Base-by-base conservation (phyloP, 2,329 filamentous ascomycete species). In the Chaetomium strumarium region DNA sequence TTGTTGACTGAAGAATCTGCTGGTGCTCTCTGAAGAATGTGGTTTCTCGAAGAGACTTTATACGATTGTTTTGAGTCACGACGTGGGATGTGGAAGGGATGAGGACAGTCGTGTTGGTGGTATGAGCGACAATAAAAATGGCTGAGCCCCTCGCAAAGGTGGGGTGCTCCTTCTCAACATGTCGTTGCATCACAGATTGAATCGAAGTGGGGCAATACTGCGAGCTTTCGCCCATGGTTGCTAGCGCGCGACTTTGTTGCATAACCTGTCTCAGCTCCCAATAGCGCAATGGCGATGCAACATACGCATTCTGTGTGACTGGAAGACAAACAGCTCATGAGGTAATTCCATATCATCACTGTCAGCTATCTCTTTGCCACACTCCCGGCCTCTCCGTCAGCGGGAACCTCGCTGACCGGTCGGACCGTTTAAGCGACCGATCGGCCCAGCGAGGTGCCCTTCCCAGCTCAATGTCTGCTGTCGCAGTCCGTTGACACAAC, bases 71-170 rank as follows among this genome's bases (percentile, higher is more conserved):
- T 42, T 37, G 42, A 36, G 44, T 43, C 45, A n/a, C n/a, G 51
- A 49, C 37, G 47, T 37, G 29, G 43, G 46, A 52, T 53, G 46
- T 30, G 45, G 48, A 40, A 20, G 41, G 46, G 46, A 52, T 50
- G 51, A 39, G 38, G 39, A 11, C 31, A 37, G 34, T 36, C 30
- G 49, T 53, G 51, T 48, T 61, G 59, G 61, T 62, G 61, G 62
- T 57, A 62, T 62, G 62, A 63, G 60, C 52, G 53, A 49, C 41
- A 54, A 62, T 59, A 60, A 64, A 62, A 63, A 60, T 55, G 60
- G 60, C 58, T 62, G 60, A 62, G 56, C 60, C 45, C 52, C 52
- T 53, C 57, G 41, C 37, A 7, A 57, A 61, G 62, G 63, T 63
- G 63, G 63, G 63, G 61, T 65, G 61, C 19, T 59, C 31, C 16